These are phyloP conservation scores for Saccharomycopsis sp. DNA, from an alignment of 805 yeast genomes.

Conservation along the genomic window DNA sequence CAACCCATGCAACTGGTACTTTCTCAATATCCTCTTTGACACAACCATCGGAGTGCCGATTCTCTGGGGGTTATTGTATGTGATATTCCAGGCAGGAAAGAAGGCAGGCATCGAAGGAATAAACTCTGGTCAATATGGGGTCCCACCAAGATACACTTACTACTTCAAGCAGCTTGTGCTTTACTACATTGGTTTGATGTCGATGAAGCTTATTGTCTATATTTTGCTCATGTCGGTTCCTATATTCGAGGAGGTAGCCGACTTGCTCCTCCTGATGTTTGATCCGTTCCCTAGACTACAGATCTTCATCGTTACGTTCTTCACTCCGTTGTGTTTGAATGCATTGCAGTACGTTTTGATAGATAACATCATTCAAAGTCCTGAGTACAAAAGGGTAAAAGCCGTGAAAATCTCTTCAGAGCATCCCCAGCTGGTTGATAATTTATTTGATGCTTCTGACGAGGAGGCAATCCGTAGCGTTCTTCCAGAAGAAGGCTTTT, in stretches of 20 bases:
- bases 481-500: conserved; percentile 17
- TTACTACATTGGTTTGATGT: conserved; percentile 41
- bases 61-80: conserved; percentile 49
- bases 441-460: background rate
- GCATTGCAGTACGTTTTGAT: conserved; percentile 66
- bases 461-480: conserved; percentile 9
- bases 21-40: conserved; percentile 78
- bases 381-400: conserved; percentile 17
- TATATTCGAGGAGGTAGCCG: conserved; percentile 61
- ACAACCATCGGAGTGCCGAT: conserved; percentile 92
- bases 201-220: conserved; percentile 58
- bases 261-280: conserved; percentile 76
- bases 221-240: conserved; percentile 56
- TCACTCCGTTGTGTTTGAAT: conserved; percentile 69
- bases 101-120: conserved; percentile 40
- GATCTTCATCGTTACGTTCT: conserved; percentile 79
- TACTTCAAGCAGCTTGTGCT: conserved; percentile 44
- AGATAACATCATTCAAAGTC: conserved; percentile 53
- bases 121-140: conserved; percentile 40
- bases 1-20: conserved; percentile 93
- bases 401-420: conserved; percentile 10
- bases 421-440: background rate
- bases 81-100: conserved; percentile 42
- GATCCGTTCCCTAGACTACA: conserved; percentile 75
- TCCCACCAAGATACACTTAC: conserved; percentile 39